These are phyloP conservation scores for Penicillium sp. DNA, from an alignment of 2,329 filamentous ascomycete genomes.

Conservation along the genomic window DNA sequence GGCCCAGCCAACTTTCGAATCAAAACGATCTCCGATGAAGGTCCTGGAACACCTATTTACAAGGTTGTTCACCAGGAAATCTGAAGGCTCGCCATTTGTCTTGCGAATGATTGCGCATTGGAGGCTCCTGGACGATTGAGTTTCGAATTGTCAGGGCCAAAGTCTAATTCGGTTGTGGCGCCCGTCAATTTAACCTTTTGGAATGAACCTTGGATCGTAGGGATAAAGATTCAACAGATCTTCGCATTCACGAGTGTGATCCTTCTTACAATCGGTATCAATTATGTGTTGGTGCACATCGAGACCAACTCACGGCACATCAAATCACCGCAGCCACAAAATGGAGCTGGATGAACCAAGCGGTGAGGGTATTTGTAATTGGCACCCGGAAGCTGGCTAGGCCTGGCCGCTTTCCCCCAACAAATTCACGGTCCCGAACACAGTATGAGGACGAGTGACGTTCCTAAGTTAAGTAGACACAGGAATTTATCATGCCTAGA, in stretches of 20 bases:
- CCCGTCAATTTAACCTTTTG: neutral
- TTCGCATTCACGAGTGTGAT: constrained; percentile 10
- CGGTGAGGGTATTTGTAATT: constrained; percentile 19
- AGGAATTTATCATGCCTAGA: too few relatives aligned
- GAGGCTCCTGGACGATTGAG: neutral
- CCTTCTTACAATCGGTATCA: constrained; percentile 15
- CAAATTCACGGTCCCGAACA: constrained; percentile 25
- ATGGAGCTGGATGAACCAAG: constrained; percentile 25
- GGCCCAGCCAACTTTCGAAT: too few relatives aligned
- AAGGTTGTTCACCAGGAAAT: too few relatives aligned
- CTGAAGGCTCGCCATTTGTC: too few relatives aligned
- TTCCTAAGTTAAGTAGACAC: neutral
- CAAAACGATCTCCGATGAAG: too few relatives aligned
- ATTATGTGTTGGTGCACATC: constrained; percentile 15
- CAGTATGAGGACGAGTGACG: neutral
- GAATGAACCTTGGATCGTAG: neutral
- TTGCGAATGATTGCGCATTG: too few relatives aligned
- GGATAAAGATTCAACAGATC: neutral
- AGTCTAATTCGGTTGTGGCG: neutral
- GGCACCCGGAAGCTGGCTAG: constrained; percentile 18
- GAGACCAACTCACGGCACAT: neutral
- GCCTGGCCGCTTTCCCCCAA: constrained; percentile 23
- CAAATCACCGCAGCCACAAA: constrained; percentile 13
- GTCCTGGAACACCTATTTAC: too few relatives aligned
- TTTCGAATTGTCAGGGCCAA: neutral